Conservation (phyloP, 768 basidiomycete species). For the Russula sp. region DNA sequence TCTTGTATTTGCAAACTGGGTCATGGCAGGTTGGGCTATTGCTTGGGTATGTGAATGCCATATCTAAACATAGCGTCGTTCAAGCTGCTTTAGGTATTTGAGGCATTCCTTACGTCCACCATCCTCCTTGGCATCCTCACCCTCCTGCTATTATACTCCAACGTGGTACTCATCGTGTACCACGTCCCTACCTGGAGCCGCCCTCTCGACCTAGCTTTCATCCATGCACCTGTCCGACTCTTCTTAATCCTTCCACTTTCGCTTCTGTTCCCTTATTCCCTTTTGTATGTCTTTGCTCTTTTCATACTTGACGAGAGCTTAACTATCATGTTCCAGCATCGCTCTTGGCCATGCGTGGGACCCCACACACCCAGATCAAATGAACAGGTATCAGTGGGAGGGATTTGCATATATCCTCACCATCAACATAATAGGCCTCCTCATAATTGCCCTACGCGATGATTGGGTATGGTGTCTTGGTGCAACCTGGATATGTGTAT, state of each 20-base stretch:
- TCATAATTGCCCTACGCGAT: slow-evolving; percentile 47
- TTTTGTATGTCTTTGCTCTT: slow-evolving; percentile 37
- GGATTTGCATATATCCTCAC: slow-evolving; percentile 63
- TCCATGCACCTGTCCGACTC: slow-evolving; percentile 82
- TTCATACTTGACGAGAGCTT: background rate
- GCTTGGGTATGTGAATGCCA: slow-evolving; percentile 46
- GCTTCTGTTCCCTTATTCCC: slow-evolving; percentile 54
- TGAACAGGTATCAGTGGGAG: slow-evolving; percentile 56
- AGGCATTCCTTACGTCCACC: slow-evolving; percentile 71
- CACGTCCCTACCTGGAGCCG: slow-evolving; percentile 48
- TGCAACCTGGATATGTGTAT: slow-evolving; percentile 65
- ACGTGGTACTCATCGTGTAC: slow-evolving; percentile 69
- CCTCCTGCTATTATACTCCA: slow-evolving; percentile 69
- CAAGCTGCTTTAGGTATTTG: slow-evolving; percentile 44
- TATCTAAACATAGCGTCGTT: background rate
- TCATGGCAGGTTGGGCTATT: slow-evolving; percentile 75
- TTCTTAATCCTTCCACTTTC: slow-evolving; percentile 46
- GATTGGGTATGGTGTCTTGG: slow-evolving; percentile 74
- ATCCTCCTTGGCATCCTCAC: slow-evolving; percentile 65
- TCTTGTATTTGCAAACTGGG: slow-evolving; percentile 74
- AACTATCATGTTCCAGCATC: slow-evolving; percentile 39
- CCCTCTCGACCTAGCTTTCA: slow-evolving; percentile 72
- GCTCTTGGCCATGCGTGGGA: slow-evolving; percentile 58
- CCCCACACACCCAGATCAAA: slow-evolving; percentile 46
- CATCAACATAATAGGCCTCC: slow-evolving; percentile 45